phyloP scores from a whole-genome alignment of 345 rosid genomes.

The Excoecaria cochinchinensis region DNA sequence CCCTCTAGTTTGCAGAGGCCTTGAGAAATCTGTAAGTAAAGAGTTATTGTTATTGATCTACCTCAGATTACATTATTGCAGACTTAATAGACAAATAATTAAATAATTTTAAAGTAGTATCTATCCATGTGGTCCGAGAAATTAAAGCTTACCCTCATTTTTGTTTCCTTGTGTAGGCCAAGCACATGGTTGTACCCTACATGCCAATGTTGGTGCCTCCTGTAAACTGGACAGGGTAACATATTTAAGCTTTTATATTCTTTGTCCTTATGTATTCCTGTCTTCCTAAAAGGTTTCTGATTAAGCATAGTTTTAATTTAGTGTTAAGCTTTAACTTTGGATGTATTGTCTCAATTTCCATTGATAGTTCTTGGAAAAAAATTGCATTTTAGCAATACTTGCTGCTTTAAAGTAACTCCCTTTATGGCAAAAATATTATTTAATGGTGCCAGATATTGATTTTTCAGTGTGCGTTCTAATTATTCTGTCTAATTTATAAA shows the following conservation, averaged over 20 bases:
- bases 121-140: slow-evolving; percentile 9
- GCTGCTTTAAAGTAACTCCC: not conserved
- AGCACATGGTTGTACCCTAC: slow-evolving; percentile 97
- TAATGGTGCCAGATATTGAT: slow-evolving; percentile 1
- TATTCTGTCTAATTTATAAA: not conserved
- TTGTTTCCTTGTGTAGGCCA: slow-evolving; percentile 58
- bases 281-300: not conserved
- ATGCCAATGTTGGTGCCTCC: slow-evolving; percentile 99
- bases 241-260: slow-evolving; percentile 22
- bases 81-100: not conserved
- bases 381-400: not conserved
- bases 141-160: slow-evolving; percentile 20
- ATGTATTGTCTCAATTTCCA: not conserved
- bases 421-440: not conserved
- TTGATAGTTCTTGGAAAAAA: not conserved
- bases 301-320: slow-evolving; percentile 9
- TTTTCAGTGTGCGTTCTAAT: not conserved
- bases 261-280: not conserved
- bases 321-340: slow-evolving; percentile 2
- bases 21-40: slow-evolving; percentile 83
- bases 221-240: slow-evolving; percentile 89
- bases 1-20: slow-evolving; percentile 72
- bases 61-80: slow-evolving; percentile 10
- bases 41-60: not conserved
- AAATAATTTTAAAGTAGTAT: slow-evolving; percentile 15